Evolutionary conservation across 2,329 filamentous ascomycete species (phyloP).

Genomic region (Penicillium sp.): DNA sequence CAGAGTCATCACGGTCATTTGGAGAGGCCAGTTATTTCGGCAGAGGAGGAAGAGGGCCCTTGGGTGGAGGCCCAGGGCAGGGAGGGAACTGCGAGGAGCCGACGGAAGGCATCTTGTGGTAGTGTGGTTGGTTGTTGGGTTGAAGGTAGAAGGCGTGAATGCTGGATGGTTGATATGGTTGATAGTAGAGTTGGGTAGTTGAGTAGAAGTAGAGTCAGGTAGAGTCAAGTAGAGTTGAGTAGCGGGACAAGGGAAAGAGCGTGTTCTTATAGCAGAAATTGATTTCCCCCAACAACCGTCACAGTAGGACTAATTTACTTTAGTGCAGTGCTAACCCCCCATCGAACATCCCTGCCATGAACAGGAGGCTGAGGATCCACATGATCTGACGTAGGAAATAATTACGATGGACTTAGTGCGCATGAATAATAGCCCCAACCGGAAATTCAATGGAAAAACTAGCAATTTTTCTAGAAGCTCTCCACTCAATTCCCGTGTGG

Average conservation of each 20-base stretch:
- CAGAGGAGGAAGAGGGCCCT: constrained; percentile 38
- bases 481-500: constrained; percentile 17
- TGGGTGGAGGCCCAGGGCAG: constrained; percentile 37
- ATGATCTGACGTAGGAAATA: constrained; percentile 27
- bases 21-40: constrained; percentile 31
- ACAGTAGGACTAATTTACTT: constrained; percentile 16
- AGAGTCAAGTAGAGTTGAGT: neutral
- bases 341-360: constrained; percentile 27
- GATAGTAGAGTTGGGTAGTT: neutral
- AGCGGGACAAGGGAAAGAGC: constrained; percentile 3
- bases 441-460: constrained; percentile 24
- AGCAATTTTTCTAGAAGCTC: constrained; percentile 25
- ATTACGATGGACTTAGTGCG: constrained; percentile 14
- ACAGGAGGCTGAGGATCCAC: constrained; percentile 29
- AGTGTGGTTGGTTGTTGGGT: neutral
- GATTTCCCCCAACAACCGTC: constrained; percentile 8
- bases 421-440: constrained; percentile 20
- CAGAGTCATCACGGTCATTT: constrained; percentile 33
- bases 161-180: too few relatives aligned
- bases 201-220: neutral
- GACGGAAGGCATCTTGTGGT: constrained; percentile 34
- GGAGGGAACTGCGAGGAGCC: constrained; percentile 36
- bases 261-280: constrained; percentile 18
- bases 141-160: constrained; percentile 1
- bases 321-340: constrained; percentile 15